Percentiles rank a stretch among this genome's conserved stretches.
phyloP scores from a whole-genome alignment of 2,329 filamentous ascomycete species.

The Cytospora chrysosperma region DNA sequence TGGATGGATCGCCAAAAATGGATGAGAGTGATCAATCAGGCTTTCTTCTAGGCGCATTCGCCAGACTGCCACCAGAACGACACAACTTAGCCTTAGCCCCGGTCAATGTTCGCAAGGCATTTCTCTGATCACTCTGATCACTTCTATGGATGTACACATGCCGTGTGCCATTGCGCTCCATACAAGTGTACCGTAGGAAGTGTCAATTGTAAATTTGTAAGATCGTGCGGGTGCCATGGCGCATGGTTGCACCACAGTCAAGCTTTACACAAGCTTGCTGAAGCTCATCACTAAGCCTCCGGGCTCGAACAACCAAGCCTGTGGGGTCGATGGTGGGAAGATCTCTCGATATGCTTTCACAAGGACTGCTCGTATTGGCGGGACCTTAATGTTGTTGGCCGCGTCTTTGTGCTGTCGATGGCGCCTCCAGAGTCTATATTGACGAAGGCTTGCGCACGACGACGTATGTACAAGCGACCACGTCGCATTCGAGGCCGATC shows the following conservation, averaged over 20 bases:
- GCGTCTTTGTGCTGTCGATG: not conserved
- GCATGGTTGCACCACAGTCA: constrained; percentile 1
- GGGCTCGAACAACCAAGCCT: not conserved
- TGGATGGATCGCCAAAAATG: constrained; percentile 4
- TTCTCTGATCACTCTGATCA: not conserved
- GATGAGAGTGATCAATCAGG: constrained; percentile 1
- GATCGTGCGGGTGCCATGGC: not conserved
- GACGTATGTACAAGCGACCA: not conserved
- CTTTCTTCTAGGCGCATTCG: constrained; percentile 20
- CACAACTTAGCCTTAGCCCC: constrained; percentile 5
- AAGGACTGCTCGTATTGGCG: not conserved
- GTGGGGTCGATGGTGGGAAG: not conserved
- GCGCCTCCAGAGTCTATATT: not conserved
- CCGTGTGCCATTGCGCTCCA: not conserved
- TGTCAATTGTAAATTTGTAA: not conserved
- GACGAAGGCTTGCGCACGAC: not conserved
- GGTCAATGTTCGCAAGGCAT: not conserved
- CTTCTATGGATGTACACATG: not conserved
- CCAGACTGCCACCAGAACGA: not conserved
- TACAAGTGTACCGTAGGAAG: not conserved
- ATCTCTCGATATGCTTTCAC: not conserved
- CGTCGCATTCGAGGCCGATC: not conserved
- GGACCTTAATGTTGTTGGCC: not conserved
- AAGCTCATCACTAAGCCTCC: not conserved
- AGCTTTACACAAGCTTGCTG: constrained; percentile 14